Percentiles rank a stretch among this genome's conserved stretches.
Conservation (phyloP, 148 eudicot genomes). For the Chenopodium album region DNA sequence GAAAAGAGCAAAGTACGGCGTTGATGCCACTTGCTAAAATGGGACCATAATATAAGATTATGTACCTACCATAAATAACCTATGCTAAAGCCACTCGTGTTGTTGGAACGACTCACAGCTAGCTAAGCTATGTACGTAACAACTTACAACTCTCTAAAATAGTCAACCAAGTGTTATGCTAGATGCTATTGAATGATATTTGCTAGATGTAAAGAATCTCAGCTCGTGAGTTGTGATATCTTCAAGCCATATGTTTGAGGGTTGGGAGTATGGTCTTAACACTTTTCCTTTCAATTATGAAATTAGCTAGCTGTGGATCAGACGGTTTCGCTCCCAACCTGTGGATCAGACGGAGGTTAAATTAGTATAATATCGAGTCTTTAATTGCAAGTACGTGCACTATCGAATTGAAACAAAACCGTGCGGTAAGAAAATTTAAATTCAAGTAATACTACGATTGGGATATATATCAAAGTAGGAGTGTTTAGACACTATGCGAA, state of each 20-base stretch:
- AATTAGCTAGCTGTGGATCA: no score
- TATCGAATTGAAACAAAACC: no score
- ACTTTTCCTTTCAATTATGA: neutral
- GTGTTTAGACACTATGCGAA: no score
- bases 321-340: no score
- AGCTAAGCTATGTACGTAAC: neutral
- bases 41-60: neutral
- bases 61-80: neutral
- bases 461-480: no score
- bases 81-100: slow-evolving; percentile 6
- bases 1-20: slow-evolving; percentile 1
- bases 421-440: no score
- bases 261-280: neutral
- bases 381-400: no score
- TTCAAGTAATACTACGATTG: no score
- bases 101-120: neutral
- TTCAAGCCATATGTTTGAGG: neutral
- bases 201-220: neutral
- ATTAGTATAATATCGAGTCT: no score
- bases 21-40: slow-evolving; percentile 4
- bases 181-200: neutral
- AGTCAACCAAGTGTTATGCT: slow-evolving; percentile 10
- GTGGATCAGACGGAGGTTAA: no score
- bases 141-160: neutral
- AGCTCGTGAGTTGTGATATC: neutral